Evolutionary conservation across 306 rosid genomes (phyloP).

Genomic region (Prunus padus): DNA sequence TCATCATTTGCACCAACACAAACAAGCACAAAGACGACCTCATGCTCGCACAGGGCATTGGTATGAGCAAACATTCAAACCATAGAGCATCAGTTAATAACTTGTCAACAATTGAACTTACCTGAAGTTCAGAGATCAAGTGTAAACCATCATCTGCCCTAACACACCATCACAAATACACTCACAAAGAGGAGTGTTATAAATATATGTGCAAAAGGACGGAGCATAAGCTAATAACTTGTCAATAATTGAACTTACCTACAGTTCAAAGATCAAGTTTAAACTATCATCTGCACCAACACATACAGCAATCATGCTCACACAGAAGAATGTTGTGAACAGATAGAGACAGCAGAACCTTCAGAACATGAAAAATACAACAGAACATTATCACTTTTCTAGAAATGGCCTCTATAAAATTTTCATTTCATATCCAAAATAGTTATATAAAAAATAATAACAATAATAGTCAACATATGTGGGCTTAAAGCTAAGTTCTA

Average conservation of each 20-base stretch:
- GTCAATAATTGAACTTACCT: slow-evolving; percentile 35
- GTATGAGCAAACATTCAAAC: background rate
- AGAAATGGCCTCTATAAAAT: background rate
- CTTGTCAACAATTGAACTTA: slow-evolving; percentile 38
- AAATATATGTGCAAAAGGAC: background rate
- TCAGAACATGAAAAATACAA: background rate
- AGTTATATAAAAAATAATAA: background rate
- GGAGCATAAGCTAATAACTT: background rate
- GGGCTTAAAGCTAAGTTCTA: background rate
- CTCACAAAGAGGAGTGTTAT: background rate
- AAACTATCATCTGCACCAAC: slow-evolving; percentile 35
- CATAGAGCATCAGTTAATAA: slow-evolving; percentile 23
- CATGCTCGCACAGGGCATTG: background rate
- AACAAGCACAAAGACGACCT: background rate
- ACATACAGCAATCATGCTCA: background rate
- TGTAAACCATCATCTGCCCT: slow-evolving; percentile 37
- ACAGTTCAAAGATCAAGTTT: slow-evolving; percentile 43
- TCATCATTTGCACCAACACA: slow-evolving; percentile 33
- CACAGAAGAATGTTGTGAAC: background rate
- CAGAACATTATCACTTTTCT: background rate
- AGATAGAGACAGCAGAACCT: background rate
- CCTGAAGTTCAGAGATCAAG: slow-evolving; percentile 48
- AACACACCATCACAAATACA: background rate
- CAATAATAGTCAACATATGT: background rate
- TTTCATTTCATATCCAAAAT: background rate